Evolutionary conservation across 75 land plant genomes (phyloP), one percentile per base, ranked within the genome.

Genomic region (Ceratopteris richardii): DNA sequence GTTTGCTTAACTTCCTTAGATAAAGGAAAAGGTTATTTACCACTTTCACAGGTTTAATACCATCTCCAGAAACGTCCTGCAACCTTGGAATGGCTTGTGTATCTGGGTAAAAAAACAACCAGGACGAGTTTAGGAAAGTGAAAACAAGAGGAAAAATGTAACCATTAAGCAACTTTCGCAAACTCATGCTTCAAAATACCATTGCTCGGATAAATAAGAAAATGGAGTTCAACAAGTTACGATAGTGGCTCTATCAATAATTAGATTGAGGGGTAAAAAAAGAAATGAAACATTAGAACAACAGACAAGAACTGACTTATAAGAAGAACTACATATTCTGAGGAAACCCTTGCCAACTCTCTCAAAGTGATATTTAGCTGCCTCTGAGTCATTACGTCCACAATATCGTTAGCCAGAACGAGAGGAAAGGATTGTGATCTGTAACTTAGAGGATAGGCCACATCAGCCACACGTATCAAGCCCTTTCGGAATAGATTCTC

Each of bases 401-500:
- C 37, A 3, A 76, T 74, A 67, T 83, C 87, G 26, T 84, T 77
- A 26, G 80, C 81, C 13, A 86, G 60, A 37, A 86, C 87, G 56
- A 77, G 68, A 48, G 83, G 74, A 67, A 86, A 86, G 25, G 90
- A 86, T 36, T 69, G 74, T 27, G 87, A 70, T 29, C 76, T 61
- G 52, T 86, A 86, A 25, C 83, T 81, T n/a, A 86, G 65, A 22
- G 78, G 73, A 53, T 71, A 71, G 47, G 74, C 74, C 51, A 77
- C 70, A 66, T 86, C 87, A 33, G 84, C 84, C 14, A 75, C 71
- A 42, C 90, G 90, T 21, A 86, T 80, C 10, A 83, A 51, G 23
- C 88, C 90, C 68, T 82, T 83, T 16, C 69, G 68, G 4, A 86
- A 64, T 42, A 86, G 71, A 56, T 59, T 80, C 53, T 72, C 82